Evolutionary conservation across 139 green algal species (phyloP).

Genomic region (Chlorella sp.): DNA sequence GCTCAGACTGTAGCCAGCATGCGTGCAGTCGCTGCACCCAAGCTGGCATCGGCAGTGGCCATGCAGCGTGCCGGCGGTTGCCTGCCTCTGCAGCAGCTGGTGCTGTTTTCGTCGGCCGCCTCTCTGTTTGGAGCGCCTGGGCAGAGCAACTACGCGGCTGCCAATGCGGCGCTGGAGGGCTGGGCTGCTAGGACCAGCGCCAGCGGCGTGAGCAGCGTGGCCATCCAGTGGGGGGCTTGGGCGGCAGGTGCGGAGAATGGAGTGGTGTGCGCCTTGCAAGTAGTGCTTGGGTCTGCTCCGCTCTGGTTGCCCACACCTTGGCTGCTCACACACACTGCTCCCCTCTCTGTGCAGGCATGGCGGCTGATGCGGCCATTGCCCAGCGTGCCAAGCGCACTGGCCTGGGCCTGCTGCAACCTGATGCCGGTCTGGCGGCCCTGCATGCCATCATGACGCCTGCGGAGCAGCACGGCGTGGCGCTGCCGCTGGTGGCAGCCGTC

Average conservation of each 20-base stretch:
- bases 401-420: conserved; percentile 57
- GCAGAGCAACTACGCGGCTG: conserved; percentile 76
- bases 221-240: conserved; percentile 64
- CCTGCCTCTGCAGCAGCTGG: conserved; percentile 27
- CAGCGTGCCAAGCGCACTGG: conserved; percentile 67
- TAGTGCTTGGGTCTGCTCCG: too few relatives aligned
- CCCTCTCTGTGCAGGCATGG: conserved; percentile 86
- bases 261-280: too few relatives aligned
- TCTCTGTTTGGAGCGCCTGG: conserved; percentile 74
- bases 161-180: conserved; percentile 73
- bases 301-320: too few relatives aligned
- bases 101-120: conserved; percentile 72
- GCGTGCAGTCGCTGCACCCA: conserved; percentile 56
- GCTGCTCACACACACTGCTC: too few relatives aligned
- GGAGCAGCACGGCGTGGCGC: neutral
- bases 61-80: neutral
- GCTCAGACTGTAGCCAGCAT: conserved; percentile 55
- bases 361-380: conserved; percentile 50
- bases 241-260: conserved; percentile 1
- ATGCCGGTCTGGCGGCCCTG: conserved; percentile 59
- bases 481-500: conserved; percentile 31
- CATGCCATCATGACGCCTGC: conserved; percentile 39
- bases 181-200: neutral
- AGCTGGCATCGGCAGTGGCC: conserved; percentile 40
- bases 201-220: neutral